Base-by-base conservation (phyloP, 208 protist genomes). In the Ichthyophonus hoferi region DNA sequence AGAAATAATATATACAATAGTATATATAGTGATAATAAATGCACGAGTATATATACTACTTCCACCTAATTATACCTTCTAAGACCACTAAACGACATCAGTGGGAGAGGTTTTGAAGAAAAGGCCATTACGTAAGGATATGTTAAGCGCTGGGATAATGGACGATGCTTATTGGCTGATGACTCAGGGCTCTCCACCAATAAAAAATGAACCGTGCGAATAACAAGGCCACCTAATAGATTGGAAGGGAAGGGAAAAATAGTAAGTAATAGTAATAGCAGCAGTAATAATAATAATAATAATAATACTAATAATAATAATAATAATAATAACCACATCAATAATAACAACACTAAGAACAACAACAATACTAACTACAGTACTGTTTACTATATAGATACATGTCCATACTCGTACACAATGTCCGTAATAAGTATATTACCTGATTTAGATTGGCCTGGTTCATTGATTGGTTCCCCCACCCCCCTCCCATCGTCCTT, bases 381-480 rank as follows among this genome's bases (percentile, higher is more conserved):
- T n/a, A n/a, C n/a, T n/a, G n/a, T n/a, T n/a, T n/a, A n/a, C n/a
- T n/a, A n/a, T n/a, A n/a, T n/a, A n/a, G n/a, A n/a, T n/a, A n/a
- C n/a, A n/a, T n/a, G n/a, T n/a, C n/a, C n/a, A n/a, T n/a, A n/a
- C n/a, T n/a, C n/a, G n/a, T n/a, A n/a, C n/a, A n/a, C n/a, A n/a
- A n/a, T n/a, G n/a, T n/a, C n/a, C n/a, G n/a, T n/a, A n/a, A n/a
- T n/a, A n/a, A n/a, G n/a, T n/a, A n/a, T n/a, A n/a, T n/a, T 43
- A 1, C 77, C 88, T 1, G 40, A 41, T n/a, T 83, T 40, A 38
- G 35, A 40, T n/a, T 58, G 38, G 2, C 88, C 58, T 38, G 84
- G 40, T 40, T 91, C 89, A 41, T 91, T 83, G 40, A 91, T 31
- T 38, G 89, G 83, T 41, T 91, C 81, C 76, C 84, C 82, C 3